Conservation (phyloP, 257 asterid species). For the Solanum virginianum region DNA sequence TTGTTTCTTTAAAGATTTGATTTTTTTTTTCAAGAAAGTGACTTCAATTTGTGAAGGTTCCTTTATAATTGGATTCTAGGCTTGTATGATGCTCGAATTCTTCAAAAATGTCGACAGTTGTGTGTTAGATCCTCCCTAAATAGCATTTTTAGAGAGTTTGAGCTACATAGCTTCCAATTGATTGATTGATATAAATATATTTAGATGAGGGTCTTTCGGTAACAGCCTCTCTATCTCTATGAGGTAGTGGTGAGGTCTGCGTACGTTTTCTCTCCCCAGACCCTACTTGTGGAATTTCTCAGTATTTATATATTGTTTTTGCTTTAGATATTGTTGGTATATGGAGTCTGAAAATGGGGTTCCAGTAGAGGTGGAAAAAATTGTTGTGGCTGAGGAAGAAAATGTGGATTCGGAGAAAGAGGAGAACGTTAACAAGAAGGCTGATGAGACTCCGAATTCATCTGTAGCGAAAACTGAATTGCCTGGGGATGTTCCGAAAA, state of each 20-base stretch:
- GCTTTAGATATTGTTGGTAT: background rate
- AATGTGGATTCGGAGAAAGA: slow-evolving; percentile 8
- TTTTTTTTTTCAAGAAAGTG: background rate
- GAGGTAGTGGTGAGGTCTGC: too few species aligned
- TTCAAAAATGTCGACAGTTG: background rate
- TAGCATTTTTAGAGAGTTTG: background rate
- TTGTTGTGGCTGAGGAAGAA: slow-evolving; percentile 9
- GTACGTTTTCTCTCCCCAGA: too few species aligned
- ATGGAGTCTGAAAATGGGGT: slow-evolving; percentile 59
- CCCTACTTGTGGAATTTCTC: too few species aligned
- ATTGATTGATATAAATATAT: background rate
- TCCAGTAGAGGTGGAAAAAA: slow-evolving; percentile 28
- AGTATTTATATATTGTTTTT: background rate
- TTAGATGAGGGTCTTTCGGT: too few species aligned
- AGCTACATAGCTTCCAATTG: background rate
- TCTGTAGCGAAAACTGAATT: slow-evolving; percentile 11
- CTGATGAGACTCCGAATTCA: slow-evolving; percentile 14
- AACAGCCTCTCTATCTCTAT: too few species aligned
- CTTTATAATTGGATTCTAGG: background rate
- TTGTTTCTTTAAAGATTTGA: background rate
- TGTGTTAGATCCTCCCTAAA: background rate
- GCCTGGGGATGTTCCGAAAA: slow-evolving; percentile 15
- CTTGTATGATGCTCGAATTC: background rate
- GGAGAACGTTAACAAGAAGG: slow-evolving; percentile 7
- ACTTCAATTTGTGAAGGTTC: background rate